phyloP scores from a whole-genome alignment of 2,329 filamentous ascomycete genomes.

The Hypoxylon sp. region DNA sequence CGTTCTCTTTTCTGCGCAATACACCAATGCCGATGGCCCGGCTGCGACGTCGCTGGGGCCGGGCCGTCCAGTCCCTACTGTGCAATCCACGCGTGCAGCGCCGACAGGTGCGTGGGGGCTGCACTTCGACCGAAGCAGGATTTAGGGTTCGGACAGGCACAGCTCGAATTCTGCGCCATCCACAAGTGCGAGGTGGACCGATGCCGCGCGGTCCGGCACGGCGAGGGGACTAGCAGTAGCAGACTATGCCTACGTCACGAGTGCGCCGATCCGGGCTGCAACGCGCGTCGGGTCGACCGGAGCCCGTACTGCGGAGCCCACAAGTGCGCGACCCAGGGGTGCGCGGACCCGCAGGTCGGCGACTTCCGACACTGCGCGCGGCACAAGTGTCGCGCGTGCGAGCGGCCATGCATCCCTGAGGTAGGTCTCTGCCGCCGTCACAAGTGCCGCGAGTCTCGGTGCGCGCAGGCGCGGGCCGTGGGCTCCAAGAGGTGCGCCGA shows the following conservation, averaged over 20 bases:
- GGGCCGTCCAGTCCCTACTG: constrained; percentile 19
- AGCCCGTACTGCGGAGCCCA: constrained; percentile 27
- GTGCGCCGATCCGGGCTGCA: constrained; percentile 14
- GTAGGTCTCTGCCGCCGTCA: constrained; percentile 30
- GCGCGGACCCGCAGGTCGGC: constrained; percentile 8
- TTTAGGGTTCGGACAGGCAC: too few species aligned
- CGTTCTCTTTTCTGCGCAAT: constrained; percentile 16
- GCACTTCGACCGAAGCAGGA: constrained; percentile 1
- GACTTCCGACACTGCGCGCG: constrained; percentile 19
- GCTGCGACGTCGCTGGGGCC: constrained; percentile 13
- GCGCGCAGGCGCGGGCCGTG: constrained; percentile 6
- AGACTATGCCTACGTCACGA: constrained; percentile 21
- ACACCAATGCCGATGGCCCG: constrained; percentile 29
- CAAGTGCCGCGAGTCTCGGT: constrained; percentile 24
- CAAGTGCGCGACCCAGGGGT: constrained; percentile 31
- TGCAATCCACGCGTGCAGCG: constrained; percentile 17
- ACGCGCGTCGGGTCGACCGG: constrained; percentile 13
- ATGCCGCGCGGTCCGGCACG: constrained; percentile 15
- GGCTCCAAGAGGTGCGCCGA: constrained; percentile 23
- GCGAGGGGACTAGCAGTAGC: neutral
- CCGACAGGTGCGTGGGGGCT: constrained; percentile 6
- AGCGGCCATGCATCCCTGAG: constrained; percentile 22
- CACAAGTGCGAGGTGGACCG: constrained; percentile 28
- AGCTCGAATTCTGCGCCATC: constrained; percentile 14
- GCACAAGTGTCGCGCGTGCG: constrained; percentile 28